Evolutionary conservation across 768 basidiomycete species (phyloP), one percentile per base, ranked within the genome.

Genomic region (Leucocoprinus leucothites): DNA sequence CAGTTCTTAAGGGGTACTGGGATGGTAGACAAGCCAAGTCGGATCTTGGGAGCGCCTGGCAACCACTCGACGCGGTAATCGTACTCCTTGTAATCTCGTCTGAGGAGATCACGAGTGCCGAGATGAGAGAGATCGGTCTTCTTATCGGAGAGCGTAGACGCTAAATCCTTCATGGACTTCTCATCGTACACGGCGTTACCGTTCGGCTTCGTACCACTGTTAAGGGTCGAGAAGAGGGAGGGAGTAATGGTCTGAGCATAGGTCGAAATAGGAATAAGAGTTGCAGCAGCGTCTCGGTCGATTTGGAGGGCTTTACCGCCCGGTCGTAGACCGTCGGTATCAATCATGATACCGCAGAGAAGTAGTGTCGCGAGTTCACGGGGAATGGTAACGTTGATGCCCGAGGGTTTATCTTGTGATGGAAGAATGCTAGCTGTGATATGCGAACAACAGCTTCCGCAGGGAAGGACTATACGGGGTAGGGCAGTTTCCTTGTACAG

Each of bases 21-120:
- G 16, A 98, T 88, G 2, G 92, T 89, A 1, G 91, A 82, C 11
- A 99, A 71, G 4, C 96, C 94, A 1, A 85, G 85, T 54, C 78
- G 80, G 38, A 91, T 72, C 7, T 71, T 64, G 25, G 69, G 62
- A 7, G 63, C 56, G 16, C 65, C 67, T 0, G 67, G 57, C 3
- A 70, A 65, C 72, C 76, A 79, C 1, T 74, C 64, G 2, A 85
- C 78, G 0, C 73, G 68, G 56, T 82, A 69, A 1, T 69, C 65
- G 64, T 94, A 96, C 60, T 96, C 86, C 67, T 99, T 98, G 77
- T 94, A 99, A 71, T 99, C 97, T n/a, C 97, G 75, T 11, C 93
- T 79, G 3, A 99, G 79, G 18, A 98, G 81, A 64, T 98, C 94
- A 53, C 81, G 77, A 0, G 84, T 82, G 7, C 72, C 73, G 16